These are phyloP conservation scores for Spizellomyces sp. DNA, from an alignment of 192 early-diverging fungal genomes.

Conservation along the genomic window DNA sequence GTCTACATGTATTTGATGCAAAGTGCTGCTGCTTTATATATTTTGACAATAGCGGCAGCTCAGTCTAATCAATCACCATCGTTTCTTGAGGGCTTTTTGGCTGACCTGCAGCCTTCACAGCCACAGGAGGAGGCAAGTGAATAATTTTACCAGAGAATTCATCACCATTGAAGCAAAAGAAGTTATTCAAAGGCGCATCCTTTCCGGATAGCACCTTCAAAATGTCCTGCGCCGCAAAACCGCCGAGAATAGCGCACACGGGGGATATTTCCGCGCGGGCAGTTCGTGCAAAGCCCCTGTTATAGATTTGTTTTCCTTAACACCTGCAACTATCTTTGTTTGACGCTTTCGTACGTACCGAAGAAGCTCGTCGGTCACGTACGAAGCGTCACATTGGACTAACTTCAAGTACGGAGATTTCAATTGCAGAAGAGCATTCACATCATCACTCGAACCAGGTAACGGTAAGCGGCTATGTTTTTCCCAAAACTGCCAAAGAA, in stretches of 20 bases:
- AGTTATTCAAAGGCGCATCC: conserved; percentile 83
- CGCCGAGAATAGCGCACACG: conserved; percentile 85
- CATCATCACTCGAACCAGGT: conserved; percentile 35
- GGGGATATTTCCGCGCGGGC: conserved; percentile 71
- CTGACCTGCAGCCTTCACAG: no score
- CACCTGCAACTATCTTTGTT: not conserved
- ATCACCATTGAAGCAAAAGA: conserved; percentile 51
- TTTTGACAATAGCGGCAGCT: no score
- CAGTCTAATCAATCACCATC: no score
- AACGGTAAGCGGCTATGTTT: conserved; percentile 25
- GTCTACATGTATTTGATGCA: no score
- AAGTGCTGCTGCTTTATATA: no score
- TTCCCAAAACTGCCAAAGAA: conserved; percentile 39
- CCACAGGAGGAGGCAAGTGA: not conserved
- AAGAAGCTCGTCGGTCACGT: conserved; percentile 50
- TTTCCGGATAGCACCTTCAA: conserved; percentile 83
- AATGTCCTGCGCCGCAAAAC: conserved; percentile 86
- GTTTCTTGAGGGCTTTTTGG: no score
- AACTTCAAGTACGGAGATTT: conserved; percentile 10
- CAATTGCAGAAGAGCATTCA: conserved; percentile 34
- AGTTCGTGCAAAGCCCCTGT: conserved; percentile 50
- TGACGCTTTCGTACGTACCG: conserved; percentile 33
- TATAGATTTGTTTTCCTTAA: conserved; percentile 24
- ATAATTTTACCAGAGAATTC: conserved; percentile 15
- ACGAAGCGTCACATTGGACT: conserved; percentile 22